Percentiles rank a stretch among this genome's conserved stretches.
Conservation (phyloP, 2,329 filamentous ascomycete genomes). For the Pestalotiopsis sp. region DNA sequence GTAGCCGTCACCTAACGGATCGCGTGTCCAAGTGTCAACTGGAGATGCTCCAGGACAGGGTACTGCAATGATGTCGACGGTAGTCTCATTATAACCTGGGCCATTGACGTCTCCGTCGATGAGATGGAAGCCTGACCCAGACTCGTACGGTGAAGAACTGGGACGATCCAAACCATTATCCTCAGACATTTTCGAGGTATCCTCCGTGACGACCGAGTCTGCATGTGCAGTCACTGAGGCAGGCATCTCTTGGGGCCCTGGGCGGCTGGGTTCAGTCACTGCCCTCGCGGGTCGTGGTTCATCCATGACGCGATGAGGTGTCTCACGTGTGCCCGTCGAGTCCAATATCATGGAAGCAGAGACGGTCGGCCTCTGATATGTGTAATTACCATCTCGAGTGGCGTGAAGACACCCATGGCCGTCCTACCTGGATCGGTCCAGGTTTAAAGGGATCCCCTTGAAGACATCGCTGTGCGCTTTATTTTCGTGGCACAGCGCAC, state of each 20-base stretch:
- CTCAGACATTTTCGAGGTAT: constrained; percentile 1
- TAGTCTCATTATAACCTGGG: constrained; percentile 52
- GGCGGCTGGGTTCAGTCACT: neutral
- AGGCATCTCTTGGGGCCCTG: neutral
- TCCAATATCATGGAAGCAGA: neutral
- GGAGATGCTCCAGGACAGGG: constrained; percentile 57
- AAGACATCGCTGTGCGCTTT: neutral
- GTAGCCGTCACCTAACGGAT: constrained; percentile 50
- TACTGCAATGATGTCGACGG: constrained; percentile 55
- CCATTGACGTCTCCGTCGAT: constrained; percentile 46
- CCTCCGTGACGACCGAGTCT: neutral
- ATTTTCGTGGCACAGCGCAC: neutral
- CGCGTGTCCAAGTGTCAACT: constrained; percentile 55
- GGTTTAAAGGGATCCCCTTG: neutral
- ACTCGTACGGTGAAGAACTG: constrained; percentile 32
- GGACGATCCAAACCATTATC: constrained; percentile 24
- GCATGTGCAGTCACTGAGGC: neutral
- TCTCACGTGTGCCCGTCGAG: neutral
- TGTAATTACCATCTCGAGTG: neutral
- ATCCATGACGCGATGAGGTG: neutral
- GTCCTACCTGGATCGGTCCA: neutral
- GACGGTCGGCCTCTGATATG: neutral
- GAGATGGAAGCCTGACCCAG: constrained; percentile 42
- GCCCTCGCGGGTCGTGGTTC: neutral
- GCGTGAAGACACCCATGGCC: neutral